phyloP scores from a whole-genome alignment of 2,329 filamentous ascomycete species.

The Fusarium chaquense region DNA sequence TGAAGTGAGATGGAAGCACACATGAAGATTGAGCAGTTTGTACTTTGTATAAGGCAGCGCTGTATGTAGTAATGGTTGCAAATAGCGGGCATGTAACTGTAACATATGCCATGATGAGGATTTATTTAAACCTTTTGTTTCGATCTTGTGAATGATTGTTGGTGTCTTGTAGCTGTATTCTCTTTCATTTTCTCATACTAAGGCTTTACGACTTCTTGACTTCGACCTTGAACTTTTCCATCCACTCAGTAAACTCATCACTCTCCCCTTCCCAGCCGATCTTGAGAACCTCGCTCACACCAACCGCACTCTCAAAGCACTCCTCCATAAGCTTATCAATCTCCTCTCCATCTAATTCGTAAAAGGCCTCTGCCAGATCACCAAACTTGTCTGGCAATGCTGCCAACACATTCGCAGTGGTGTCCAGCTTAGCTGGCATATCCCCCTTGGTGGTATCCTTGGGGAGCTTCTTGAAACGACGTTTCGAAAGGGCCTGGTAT shows the following conservation, averaged over 20 bases:
- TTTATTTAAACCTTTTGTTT: background rate
- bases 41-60: slow-evolving; percentile 46
- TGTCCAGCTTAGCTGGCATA: slow-evolving; percentile 63
- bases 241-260: slow-evolving; percentile 86
- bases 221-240: slow-evolving; percentile 66
- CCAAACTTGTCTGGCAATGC: slow-evolving; percentile 75
- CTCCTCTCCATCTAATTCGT: slow-evolving; percentile 71
- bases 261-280: slow-evolving; percentile 72
- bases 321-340: slow-evolving; percentile 70
- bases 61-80: slow-evolving; percentile 23
- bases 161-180: background rate
- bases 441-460: slow-evolving; percentile 47
- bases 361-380: slow-evolving; percentile 78
- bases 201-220: slow-evolving; percentile 57
- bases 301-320: slow-evolving; percentile 71
- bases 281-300: slow-evolving; percentile 66
- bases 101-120: slow-evolving; percentile 31
- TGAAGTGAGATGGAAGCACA: slow-evolving; percentile 1
- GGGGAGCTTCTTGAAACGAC: slow-evolving; percentile 72
- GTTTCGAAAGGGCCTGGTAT: slow-evolving; percentile 77
- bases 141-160: slow-evolving; percentile 41
- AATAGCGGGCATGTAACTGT: slow-evolving; percentile 19
- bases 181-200: background rate
- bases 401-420: slow-evolving; percentile 67
- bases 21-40: slow-evolving; percentile 28